phyloP scores from a whole-genome alignment of 345 rosid genomes.

The Raphanus raphanistrum region DNA sequence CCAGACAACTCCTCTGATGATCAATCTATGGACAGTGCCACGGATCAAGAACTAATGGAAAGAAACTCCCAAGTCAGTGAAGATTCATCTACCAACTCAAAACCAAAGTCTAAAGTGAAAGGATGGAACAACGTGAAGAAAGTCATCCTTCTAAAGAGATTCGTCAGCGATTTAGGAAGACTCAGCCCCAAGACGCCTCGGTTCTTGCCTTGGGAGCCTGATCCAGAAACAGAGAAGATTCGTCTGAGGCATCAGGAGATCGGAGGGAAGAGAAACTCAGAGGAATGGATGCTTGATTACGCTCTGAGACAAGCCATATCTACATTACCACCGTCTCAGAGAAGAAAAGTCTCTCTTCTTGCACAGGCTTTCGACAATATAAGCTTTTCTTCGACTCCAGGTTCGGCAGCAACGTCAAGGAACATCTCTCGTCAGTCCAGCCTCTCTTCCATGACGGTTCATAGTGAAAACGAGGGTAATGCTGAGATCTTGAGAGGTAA shows the following conservation, averaged over 20 bases:
- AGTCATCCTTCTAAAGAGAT: slow-evolving; percentile 65
- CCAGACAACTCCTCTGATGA: slow-evolving; percentile 60
- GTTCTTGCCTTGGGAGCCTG: slow-evolving; percentile 46
- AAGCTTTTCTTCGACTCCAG: slow-evolving; percentile 34
- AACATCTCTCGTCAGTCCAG: slow-evolving; percentile 42
- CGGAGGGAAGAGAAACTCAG: slow-evolving; percentile 65
- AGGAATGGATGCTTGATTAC: slow-evolving; percentile 97
- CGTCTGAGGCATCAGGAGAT: slow-evolving; percentile 59
- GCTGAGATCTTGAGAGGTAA: slow-evolving; percentile 35
- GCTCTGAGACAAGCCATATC: slow-evolving; percentile 76
- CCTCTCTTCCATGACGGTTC: slow-evolving; percentile 13
- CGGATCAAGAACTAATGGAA: slow-evolving; percentile 44
- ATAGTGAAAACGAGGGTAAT: slow-evolving; percentile 17
- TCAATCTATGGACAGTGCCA: slow-evolving; percentile 46
- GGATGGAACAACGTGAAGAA: slow-evolving; percentile 88
- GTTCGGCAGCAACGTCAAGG: slow-evolving; percentile 42
- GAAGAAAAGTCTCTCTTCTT: slow-evolving; percentile 79
- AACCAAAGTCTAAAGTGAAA: slow-evolving; percentile 44
- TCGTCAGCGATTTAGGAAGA: slow-evolving; percentile 76
- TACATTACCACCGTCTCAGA: slow-evolving; percentile 69
- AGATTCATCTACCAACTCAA: slow-evolving; percentile 31
- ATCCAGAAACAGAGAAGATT: slow-evolving; percentile 67
- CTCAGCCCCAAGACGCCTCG: slow-evolving; percentile 50
- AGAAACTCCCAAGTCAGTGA: slow-evolving; percentile 39
- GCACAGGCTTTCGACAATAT: slow-evolving; percentile 95